phyloP scores from a whole-genome alignment of 495 filamentous ascomycete species.

The Trichodelitschia bisporula region DNA sequence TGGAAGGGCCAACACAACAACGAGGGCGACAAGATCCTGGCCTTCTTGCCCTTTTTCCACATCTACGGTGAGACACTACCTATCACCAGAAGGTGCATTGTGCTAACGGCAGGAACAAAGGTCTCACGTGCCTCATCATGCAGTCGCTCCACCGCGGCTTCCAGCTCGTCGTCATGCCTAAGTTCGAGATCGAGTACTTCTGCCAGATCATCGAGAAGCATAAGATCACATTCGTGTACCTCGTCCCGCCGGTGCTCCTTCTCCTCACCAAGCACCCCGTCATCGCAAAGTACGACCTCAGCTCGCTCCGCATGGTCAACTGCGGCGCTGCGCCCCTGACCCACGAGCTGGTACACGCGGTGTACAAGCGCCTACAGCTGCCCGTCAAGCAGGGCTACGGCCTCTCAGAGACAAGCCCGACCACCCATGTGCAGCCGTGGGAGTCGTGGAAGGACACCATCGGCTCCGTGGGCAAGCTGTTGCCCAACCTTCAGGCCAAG shows the following conservation, averaged over 20 bases:
- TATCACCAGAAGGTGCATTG: no score
- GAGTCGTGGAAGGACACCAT: slow-evolving; percentile 52
- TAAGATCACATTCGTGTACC: slow-evolving; percentile 51
- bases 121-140: slow-evolving; percentile 32
- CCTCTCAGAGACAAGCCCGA: slow-evolving; percentile 35
- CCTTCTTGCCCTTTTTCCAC: slow-evolving; percentile 82
- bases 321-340: slow-evolving; percentile 79
- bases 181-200: slow-evolving; percentile 62
- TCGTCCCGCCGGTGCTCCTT: slow-evolving; percentile 70
- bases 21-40: slow-evolving; percentile 45
- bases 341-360: slow-evolving; percentile 51
- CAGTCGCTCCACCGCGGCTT: slow-evolving; percentile 40
- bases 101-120: no score
- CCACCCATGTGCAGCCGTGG: slow-evolving; percentile 17
- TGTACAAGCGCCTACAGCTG: slow-evolving; percentile 48
- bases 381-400: slow-evolving; percentile 26
- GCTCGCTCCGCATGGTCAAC: slow-evolving; percentile 58
- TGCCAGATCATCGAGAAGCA: slow-evolving; percentile 52
- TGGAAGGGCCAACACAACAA: slow-evolving; percentile 35
- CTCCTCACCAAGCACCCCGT: slow-evolving; percentile 55
- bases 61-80: slow-evolving; percentile 45
- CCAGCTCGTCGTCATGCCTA: slow-evolving; percentile 47
- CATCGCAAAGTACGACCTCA: slow-evolving; percentile 58
- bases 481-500: slow-evolving; percentile 66
- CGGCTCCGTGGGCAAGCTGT: slow-evolving; percentile 56